Percentiles rank a stretch among this genome's conserved stretches.
Conservation (phyloP, 2,329 filamentous ascomycete genomes). For the Colletotrichum sp. region DNA sequence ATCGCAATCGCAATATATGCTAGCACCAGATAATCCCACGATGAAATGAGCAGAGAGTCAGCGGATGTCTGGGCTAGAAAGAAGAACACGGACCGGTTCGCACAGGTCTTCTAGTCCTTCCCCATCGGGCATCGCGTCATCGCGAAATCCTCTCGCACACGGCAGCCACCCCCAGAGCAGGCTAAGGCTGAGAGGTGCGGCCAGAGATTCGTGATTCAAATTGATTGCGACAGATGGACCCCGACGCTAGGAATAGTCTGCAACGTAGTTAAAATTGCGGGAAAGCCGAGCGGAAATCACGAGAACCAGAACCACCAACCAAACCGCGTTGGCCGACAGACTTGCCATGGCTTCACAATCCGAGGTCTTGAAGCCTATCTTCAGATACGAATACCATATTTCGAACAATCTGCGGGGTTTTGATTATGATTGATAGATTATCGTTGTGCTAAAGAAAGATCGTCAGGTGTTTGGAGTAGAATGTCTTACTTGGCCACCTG, state of each 20-base stretch:
- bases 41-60: background rate
- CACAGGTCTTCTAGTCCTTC: background rate
- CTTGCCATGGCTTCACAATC: background rate
- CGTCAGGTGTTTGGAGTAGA: background rate
- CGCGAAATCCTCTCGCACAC: background rate
- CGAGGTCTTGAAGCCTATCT: background rate
- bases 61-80: background rate
- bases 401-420: background rate
- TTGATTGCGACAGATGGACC: slow-evolving; percentile 1
- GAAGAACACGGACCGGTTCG: slow-evolving; percentile 1
- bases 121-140: background rate
- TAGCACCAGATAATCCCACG: background rate
- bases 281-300: background rate
- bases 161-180: background rate
- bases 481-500: background rate
- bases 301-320: background rate
- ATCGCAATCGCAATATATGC: background rate
- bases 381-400: background rate
- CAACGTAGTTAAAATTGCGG: background rate
- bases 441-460: background rate
- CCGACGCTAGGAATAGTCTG: background rate
- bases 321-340: background rate
- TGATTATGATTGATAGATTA: background rate
- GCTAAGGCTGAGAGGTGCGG: background rate
- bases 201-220: background rate